These are phyloP conservation scores for Colletotrichum chlorophyti DNA, from an alignment of 2,329 filamentous ascomycete genomes.

Conservation along the genomic window DNA sequence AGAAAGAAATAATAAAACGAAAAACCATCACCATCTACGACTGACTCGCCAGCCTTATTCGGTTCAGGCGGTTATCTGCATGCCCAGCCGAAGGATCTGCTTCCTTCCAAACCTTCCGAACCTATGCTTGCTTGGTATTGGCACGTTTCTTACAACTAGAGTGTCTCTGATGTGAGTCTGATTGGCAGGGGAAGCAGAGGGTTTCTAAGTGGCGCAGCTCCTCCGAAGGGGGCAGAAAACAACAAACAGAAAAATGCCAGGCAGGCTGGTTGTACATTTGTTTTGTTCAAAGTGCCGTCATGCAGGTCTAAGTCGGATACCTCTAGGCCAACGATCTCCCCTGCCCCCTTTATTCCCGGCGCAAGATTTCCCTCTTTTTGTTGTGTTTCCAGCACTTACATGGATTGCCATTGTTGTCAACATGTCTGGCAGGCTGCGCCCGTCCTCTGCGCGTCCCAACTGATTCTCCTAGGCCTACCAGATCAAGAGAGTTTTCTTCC, in stretches of 20 bases:
- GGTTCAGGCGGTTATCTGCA: constrained; percentile 10
- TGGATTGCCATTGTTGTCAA: not conserved
- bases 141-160: constrained; percentile 12
- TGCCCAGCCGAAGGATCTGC: not conserved
- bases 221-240: too few relatives aligned
- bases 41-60: constrained; percentile 4
- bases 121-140: not conserved
- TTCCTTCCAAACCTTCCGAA: not conserved
- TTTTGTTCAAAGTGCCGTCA: constrained; percentile 5
- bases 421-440: not conserved
- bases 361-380: not conserved
- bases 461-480: too few relatives aligned
- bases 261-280: not conserved
- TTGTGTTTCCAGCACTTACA: too few relatives aligned
- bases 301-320: too few relatives aligned
- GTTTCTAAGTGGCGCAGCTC: constrained; percentile 9
- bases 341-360: not conserved
- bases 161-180: not conserved
- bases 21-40: too few relatives aligned
- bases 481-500: too few relatives aligned
- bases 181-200: not conserved
- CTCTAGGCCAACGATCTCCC: constrained; percentile 7
- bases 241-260: constrained; percentile 3
- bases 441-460: not conserved
- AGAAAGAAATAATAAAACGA: too few relatives aligned